A percentile compares a stretch with the other conserved stretches of the same genome.
Conservation (phyloP, 1,139 yeast genomes). For the Barnettozyma hawaiiensis region DNA sequence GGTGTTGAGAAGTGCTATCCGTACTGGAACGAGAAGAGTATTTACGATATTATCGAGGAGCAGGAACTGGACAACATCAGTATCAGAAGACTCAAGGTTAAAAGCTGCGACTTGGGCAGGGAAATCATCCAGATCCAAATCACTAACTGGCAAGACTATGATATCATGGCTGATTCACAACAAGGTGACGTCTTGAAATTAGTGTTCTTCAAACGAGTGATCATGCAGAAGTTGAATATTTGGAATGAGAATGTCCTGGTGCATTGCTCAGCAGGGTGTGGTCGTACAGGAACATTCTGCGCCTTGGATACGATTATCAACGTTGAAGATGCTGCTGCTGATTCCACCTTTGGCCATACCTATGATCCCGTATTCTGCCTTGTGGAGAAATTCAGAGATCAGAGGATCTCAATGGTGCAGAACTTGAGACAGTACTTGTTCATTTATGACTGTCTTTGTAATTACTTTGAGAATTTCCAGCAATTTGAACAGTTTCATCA, state of each 20-base stretch:
- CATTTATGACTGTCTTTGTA: constrained; percentile 53
- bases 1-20: constrained; percentile 51
- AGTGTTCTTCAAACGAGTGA: constrained; percentile 27
- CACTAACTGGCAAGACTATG: constrained; percentile 77
- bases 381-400: constrained; percentile 54
- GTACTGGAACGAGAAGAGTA: constrained; percentile 40
- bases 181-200: constrained; percentile 31
- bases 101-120: constrained; percentile 22
- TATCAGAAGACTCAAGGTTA: constrained; percentile 35
- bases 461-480: constrained; percentile 24
- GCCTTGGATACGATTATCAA: constrained; percentile 51
- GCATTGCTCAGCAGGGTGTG: constrained; percentile 91
- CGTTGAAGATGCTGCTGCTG: constrained; percentile 24
- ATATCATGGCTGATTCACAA: constrained; percentile 34
- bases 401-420: constrained; percentile 83
- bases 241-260: constrained; percentile 40
- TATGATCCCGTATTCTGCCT: constrained; percentile 46
- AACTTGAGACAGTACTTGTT: constrained; percentile 68
- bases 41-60: constrained; percentile 13
- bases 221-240: constrained; percentile 14
- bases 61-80: constrained; percentile 17
- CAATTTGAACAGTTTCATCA: constrained; percentile 4
- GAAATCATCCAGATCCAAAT: constrained; percentile 62
- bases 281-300: constrained; percentile 83
- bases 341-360: constrained; percentile 6